Evolutionary conservation across 2,329 filamentous ascomycete genomes (phyloP), one percentile per base, ranked within the genome.

Genomic region (Trichoderma harzianum): DNA sequence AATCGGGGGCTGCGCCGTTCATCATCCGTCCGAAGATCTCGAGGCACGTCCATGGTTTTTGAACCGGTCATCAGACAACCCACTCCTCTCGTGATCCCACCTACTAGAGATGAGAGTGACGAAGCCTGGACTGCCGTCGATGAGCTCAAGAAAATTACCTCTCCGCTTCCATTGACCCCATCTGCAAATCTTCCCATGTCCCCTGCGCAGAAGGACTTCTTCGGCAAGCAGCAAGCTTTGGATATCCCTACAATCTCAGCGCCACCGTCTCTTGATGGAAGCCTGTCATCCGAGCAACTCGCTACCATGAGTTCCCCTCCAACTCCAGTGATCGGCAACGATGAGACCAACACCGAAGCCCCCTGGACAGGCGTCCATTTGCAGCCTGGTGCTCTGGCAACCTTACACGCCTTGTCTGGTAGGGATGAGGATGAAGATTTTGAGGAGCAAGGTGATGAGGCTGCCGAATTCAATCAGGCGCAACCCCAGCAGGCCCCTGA

Each of bases 251-350:
- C 89, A 43, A 88, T 90, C 34, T 95, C 93, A 70, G 92, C 93
- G 7, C 92, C 95, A 5, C 95, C 95, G 4, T 98, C 95, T 5
- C 86, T 97, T 4, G 95, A 97, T 82, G 95, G 94, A 26, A 97
- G 94, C 81, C 83, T 96, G 77, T 92, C 90, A 10, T 97, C 95
- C 2, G 95, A 98, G 78, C 94, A 97, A 79, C 88, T 97, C 80
- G 93, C 94, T 2, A 88, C 87, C 68, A 87, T 94, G 80, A 97
- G 94, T 77, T 93, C 93, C 63, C 94, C 95, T 6, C 90, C 93
- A 12, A 98, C 95, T 0, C 95, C 95, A 16, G 87, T 95, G 73
- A 86, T 93, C 74, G 89, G 86, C 18, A 83, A 85, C 71, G 83
- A 85, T 26, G 86, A 89, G 34, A 83, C 84, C 11, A 84, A 86